phyloP scores from a whole-genome alignment of 78 protist genomes.

The Chrysochromulina parva region DNA sequence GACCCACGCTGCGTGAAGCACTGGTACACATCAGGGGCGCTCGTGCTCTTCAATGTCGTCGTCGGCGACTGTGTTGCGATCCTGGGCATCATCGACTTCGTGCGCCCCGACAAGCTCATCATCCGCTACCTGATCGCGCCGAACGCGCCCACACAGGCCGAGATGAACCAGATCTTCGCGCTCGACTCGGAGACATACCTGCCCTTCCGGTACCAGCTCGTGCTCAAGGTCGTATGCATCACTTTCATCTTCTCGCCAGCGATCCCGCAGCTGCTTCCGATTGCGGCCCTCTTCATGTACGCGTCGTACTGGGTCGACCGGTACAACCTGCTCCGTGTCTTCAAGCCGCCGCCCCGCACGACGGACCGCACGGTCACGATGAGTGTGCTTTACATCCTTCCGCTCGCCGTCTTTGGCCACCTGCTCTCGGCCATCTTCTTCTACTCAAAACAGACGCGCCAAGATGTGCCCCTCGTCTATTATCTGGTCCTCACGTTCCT shows the following conservation, averaged over 20 bases:
- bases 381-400: not conserved
- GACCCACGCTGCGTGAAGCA: not conserved
- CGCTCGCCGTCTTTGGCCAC: not conserved
- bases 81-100: not conserved
- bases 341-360: conserved; percentile 24
- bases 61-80: not conserved
- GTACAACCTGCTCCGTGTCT: conserved; percentile 16
- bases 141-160: not conserved
- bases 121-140: not conserved
- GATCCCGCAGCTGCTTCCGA: conserved; percentile 3
- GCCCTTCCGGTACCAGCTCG: not conserved
- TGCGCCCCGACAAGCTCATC: not conserved
- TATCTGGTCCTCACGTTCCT: not conserved
- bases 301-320: not conserved
- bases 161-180: not conserved
- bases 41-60: not conserved
- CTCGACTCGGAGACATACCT: not conserved
- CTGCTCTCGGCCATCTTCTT: not conserved
- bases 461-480: not conserved
- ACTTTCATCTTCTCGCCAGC: not conserved
- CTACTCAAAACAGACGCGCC: conserved; percentile 1
- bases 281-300: not conserved
- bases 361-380: conserved; percentile 8
- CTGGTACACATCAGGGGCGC: not conserved
- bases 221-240: not conserved